Evolutionary conservation across 2,329 filamentous ascomycete species (phyloP), one percentile per base, ranked within the genome.

Genomic region (Pyrenochaeta sp.): DNA sequence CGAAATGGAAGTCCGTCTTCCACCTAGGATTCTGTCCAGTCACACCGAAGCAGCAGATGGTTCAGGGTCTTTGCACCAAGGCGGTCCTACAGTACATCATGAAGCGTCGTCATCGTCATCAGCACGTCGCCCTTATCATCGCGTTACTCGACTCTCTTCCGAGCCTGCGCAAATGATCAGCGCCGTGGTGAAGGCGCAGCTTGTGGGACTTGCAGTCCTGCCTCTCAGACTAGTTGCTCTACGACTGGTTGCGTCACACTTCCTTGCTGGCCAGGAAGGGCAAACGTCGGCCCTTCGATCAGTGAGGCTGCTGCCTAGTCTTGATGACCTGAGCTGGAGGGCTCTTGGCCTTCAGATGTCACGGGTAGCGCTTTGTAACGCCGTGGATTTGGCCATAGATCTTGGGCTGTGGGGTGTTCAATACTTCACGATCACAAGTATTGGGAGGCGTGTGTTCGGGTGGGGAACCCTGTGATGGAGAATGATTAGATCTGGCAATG

Each of bases 1-100:
- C 15, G 67, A 71, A 41, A 67, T 72, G 57, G 69, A 72, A 47
- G 68, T 72, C 6, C 63, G 65, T 14, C 50, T 72, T 13, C 69
- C 69, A 7, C 57, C 65, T 32, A 60, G 63, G 24, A 48, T 67
- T 19, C 51, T 68, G 22, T 65, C 62, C 7, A 59, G 57, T 31
- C 63, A 63, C 39, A 66, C 53, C 10, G 61, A 65, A 38, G 37
- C 60, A 14, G 44, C 51, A 30, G 58, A 50, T 39, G 48, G 41
- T 15, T 38, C 40, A 29, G 43, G 44, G 7, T 13, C 49, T 6
- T 37, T 44, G n/a, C n/a, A 10, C 48, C 39, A 24, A 45, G 47
- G 28, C 45, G 21, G 19, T 34, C 37, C 21, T 35, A 52, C n/a
- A 29, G 20, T 28, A 35, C 38, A 6, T 41, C 47, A n/a, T 46